Conservation (phyloP, 805 yeast species). For the Ogataea dorogensis region DNA sequence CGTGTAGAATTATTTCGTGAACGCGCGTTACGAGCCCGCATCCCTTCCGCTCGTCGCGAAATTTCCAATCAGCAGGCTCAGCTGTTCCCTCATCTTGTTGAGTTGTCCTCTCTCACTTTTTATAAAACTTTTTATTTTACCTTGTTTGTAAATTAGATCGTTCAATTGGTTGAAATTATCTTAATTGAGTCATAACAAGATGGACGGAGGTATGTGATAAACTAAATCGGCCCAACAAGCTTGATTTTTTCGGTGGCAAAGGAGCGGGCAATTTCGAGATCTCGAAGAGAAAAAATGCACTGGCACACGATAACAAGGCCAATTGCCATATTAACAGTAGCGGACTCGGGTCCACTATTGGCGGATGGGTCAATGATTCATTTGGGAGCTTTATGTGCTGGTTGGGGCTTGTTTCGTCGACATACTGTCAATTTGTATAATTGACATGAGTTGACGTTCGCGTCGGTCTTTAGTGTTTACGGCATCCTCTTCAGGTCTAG, state of each 20-base stretch:
- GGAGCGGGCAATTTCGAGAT: conserved; percentile 5
- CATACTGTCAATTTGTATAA: too few relatives aligned
- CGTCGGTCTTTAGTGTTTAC: too few relatives aligned
- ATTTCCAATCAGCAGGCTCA: conserved; percentile 15
- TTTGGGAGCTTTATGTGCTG: too few relatives aligned
- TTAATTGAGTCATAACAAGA: conserved; percentile 32
- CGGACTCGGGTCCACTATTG: too few relatives aligned
- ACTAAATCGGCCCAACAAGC: background rate
- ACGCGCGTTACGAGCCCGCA: conserved; percentile 12
- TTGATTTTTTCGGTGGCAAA: conserved; percentile 12
- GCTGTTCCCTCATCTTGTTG: conserved; percentile 19
- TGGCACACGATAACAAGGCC: too few relatives aligned
- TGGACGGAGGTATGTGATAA: conserved; percentile 60
- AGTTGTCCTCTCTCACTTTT: conserved; percentile 23
- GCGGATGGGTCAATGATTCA: too few relatives aligned
- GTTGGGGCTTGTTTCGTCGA: too few relatives aligned
- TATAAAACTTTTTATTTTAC: conserved; percentile 18
- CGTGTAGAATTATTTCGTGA: too few relatives aligned
- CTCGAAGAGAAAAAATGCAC: background rate
- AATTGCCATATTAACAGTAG: background rate
- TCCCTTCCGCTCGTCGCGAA: conserved; percentile 14
- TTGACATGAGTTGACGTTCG: too few relatives aligned
- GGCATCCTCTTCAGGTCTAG: too few relatives aligned
- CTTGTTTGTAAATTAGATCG: conserved; percentile 14
- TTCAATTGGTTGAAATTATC: conserved; percentile 18